phyloP scores from a whole-genome alignment of 2,329 filamentous ascomycete species.

The Balansia obtecta region DNA sequence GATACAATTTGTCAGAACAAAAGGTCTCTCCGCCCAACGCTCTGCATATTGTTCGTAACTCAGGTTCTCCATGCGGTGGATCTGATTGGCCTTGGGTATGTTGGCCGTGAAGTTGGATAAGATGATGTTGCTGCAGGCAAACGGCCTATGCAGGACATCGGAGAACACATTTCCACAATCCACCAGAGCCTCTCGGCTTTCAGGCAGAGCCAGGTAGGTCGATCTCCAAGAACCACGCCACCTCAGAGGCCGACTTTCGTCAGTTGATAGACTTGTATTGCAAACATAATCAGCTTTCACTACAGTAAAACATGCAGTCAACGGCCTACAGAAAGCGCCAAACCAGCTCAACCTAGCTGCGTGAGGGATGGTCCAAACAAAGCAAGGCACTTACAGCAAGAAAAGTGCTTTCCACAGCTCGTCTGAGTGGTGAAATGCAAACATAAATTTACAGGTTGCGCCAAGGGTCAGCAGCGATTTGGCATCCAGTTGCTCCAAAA shows the following conservation, averaged over 20 bases:
- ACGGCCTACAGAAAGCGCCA: too few relatives aligned
- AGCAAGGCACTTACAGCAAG: slow-evolving; percentile 56
- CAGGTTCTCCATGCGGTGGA: slow-evolving; percentile 56
- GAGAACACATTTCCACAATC: slow-evolving; percentile 75
- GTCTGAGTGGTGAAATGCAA: slow-evolving; percentile 72
- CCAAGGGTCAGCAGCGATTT: slow-evolving; percentile 52
- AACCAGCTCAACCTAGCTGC: slow-evolving; percentile 7
- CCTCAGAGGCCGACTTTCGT: slow-evolving; percentile 21
- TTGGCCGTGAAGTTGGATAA: slow-evolving; percentile 52
- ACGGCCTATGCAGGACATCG: slow-evolving; percentile 80
- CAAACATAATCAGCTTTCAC: not conserved
- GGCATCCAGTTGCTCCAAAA: slow-evolving; percentile 65
- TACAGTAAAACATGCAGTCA: not conserved
- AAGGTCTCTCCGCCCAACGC: slow-evolving; percentile 68
- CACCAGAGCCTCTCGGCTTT: slow-evolving; percentile 40
- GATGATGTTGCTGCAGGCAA: slow-evolving; percentile 70
- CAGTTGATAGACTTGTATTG: slow-evolving; percentile 13
- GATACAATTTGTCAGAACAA: slow-evolving; percentile 74
- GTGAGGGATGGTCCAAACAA: not conserved
- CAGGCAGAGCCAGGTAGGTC: slow-evolving; percentile 52
- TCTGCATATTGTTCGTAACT: slow-evolving; percentile 60
- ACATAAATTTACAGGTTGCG: slow-evolving; percentile 71
- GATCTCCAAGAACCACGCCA: slow-evolving; percentile 83
- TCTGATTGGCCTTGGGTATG: slow-evolving; percentile 64
- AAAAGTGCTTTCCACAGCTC: slow-evolving; percentile 85